Percentiles rank a stretch among this genome's conserved stretches.
These are phyloP conservation scores for Gymnopilus dilepis DNA, from an alignment of 768 basidiomycete species.

Conservation along the genomic window DNA sequence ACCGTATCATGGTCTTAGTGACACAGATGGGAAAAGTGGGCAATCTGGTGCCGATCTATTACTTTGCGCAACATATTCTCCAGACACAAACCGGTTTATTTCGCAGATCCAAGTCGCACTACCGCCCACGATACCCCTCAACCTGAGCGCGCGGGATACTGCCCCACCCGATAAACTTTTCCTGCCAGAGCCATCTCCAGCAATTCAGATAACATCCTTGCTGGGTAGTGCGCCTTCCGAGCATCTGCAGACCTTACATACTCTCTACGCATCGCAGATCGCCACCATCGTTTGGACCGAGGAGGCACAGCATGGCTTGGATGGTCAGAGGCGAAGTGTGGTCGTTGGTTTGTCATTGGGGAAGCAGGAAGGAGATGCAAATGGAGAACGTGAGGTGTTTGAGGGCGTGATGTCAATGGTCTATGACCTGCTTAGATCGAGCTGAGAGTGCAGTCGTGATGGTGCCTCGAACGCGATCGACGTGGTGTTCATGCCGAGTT, in stretches of 20 bases:
- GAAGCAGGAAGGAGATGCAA: constrained; percentile 32
- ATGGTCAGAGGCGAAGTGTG: constrained; percentile 58
- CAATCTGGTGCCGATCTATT: constrained; percentile 60
- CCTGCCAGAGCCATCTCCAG: constrained; percentile 68
- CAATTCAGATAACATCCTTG: constrained; percentile 77
- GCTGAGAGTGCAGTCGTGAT: not conserved
- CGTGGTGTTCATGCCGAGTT: constrained; percentile 36
- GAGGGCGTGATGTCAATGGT: constrained; percentile 55
- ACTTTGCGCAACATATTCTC: constrained; percentile 1
- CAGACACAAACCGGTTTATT: constrained; percentile 2
- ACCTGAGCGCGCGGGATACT: constrained; percentile 43
- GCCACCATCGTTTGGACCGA: constrained; percentile 82
- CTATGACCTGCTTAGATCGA: constrained; percentile 36
- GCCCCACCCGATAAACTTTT: constrained; percentile 36
- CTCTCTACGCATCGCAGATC: constrained; percentile 85
- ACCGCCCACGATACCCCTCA: constrained; percentile 64
- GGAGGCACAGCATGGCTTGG: constrained; percentile 44
- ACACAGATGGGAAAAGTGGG: constrained; percentile 94
- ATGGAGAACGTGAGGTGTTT: constrained; percentile 46
- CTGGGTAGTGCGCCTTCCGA: constrained; percentile 77
- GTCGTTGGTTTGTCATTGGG: constrained; percentile 78
- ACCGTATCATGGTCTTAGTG: constrained; percentile 83
- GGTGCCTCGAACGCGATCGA: not conserved
- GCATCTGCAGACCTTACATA: constrained; percentile 72
- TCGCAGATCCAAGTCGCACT: constrained; percentile 81